These are phyloP conservation scores for Brassica hybrid DNA, from an alignment of 441 rosid genomes.

Conservation along the genomic window DNA sequence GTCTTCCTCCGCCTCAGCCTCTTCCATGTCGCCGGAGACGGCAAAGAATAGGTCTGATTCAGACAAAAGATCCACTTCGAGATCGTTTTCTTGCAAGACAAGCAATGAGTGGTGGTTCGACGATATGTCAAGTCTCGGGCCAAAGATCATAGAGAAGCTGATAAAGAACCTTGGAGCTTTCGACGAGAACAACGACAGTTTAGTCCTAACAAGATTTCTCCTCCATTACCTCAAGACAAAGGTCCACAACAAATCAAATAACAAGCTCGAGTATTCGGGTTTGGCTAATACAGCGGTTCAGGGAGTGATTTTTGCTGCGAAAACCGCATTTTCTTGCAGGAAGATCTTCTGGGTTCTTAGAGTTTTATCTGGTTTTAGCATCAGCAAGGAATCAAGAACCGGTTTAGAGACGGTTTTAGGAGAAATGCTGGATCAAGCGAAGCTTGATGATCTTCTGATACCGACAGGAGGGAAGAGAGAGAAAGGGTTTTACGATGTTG, in stretches of 20 bases:
- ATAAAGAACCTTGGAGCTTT: constrained; percentile 56
- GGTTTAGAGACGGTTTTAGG: constrained; percentile 70
- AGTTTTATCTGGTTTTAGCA: constrained; percentile 53
- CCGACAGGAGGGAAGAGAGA: constrained; percentile 49
- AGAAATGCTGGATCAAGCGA: constrained; percentile 68
- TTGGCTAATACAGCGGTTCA: constrained; percentile 64
- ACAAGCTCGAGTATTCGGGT: constrained; percentile 43
- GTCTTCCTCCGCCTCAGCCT: constrained; percentile 48
- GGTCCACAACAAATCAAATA: constrained; percentile 35
- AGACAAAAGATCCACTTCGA: constrained; percentile 50
- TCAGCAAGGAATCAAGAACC: constrained; percentile 59
- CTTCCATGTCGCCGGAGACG: constrained; percentile 54
- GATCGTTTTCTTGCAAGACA: constrained; percentile 42
- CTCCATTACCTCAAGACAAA: constrained; percentile 66
- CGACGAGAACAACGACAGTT: constrained; percentile 56
- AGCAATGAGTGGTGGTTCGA: constrained; percentile 82
- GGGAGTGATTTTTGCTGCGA: constrained; percentile 52
- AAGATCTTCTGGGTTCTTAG: constrained; percentile 60
- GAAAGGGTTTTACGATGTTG: constrained; percentile 65
- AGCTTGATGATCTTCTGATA: constrained; percentile 71
- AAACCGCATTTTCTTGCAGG: constrained; percentile 65
- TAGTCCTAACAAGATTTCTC: constrained; percentile 68
- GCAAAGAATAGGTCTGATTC: constrained; percentile 36
- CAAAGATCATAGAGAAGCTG: constrained; percentile 53
- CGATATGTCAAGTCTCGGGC: constrained; percentile 56